These are phyloP conservation scores for Gossypium davidsonii DNA, from an alignment of 441 rosid genomes.

Conservation along the genomic window DNA sequence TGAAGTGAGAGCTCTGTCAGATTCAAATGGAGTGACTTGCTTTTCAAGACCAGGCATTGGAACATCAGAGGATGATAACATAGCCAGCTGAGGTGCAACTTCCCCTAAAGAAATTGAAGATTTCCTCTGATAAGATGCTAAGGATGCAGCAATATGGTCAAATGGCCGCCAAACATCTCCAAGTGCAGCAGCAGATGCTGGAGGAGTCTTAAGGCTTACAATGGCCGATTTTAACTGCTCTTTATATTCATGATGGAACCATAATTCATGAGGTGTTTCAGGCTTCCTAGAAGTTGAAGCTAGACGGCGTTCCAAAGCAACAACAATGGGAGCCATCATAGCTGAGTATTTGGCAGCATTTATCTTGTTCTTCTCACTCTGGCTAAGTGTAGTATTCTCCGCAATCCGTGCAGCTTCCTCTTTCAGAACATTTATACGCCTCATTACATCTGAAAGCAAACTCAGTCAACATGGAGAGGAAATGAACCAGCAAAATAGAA, in stretches of 20 bases:
- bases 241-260: constrained; percentile 76
- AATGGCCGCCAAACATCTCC: constrained; percentile 95
- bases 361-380: constrained; percentile 85
- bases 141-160: constrained; percentile 79
- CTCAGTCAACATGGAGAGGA: constrained; percentile 8
- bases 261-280: constrained; percentile 90
- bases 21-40: constrained; percentile 51
- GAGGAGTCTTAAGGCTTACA: constrained; percentile 77
- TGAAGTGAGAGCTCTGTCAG: constrained; percentile 41
- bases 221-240: constrained; percentile 76
- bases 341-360: constrained; percentile 95
- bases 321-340: constrained; percentile 96
- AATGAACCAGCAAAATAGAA: background rate
- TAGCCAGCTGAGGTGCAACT: constrained; percentile 90
- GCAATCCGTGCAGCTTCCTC: constrained; percentile 92
- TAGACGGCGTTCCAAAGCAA: constrained; percentile 93
- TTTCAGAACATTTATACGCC: constrained; percentile 83
- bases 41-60: constrained; percentile 99
- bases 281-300: constrained; percentile 93
- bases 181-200: constrained; percentile 62
- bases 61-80: constrained; percentile 84
- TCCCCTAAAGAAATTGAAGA: constrained; percentile 76
- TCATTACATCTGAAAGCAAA: constrained; percentile 70
- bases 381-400: constrained; percentile 83
- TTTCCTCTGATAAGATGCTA: constrained; percentile 86